Evolutionary conservation across 2,329 filamentous ascomycete species (phyloP).

Genomic region (Emericellopsis atlantica): DNA sequence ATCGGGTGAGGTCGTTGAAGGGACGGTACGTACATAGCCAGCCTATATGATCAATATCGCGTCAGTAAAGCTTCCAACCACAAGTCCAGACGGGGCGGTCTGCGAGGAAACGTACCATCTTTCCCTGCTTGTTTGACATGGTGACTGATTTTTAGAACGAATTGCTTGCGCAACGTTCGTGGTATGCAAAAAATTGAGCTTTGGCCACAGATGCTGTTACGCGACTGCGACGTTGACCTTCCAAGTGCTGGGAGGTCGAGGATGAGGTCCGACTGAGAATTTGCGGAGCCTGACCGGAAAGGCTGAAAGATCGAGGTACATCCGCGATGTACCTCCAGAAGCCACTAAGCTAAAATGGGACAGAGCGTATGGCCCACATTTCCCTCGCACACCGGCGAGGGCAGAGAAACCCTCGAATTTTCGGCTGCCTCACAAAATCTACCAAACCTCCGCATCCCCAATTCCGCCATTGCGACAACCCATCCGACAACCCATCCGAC

Average conservation of each 20-base stretch:
- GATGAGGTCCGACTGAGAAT: constrained; percentile 23
- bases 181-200: constrained; percentile 29
- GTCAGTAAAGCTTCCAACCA: constrained; percentile 42
- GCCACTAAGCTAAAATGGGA: no score
- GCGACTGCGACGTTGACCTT: constrained; percentile 21
- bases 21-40: constrained; percentile 50
- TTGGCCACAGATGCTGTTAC: constrained; percentile 19
- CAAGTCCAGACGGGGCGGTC: constrained; percentile 29
- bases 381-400: constrained; percentile 15
- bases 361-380: no score
- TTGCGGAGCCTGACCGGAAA: constrained; percentile 31
- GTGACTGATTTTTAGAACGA: constrained; percentile 13
- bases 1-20: background rate
- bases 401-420: constrained; percentile 28
- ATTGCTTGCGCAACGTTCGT: constrained; percentile 18
- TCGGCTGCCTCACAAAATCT: constrained; percentile 21
- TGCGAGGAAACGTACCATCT: constrained; percentile 70
- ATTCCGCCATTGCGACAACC: constrained; percentile 10
- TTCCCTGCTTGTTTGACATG: constrained; percentile 74
- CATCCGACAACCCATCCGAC: constrained; percentile 10
- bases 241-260: constrained; percentile 24
- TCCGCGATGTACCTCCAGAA: constrained; percentile 12
- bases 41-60: constrained; percentile 33
- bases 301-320: constrained; percentile 20
- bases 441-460: constrained; percentile 9